Evolutionary conservation across 768 basidiomycete species (phyloP).

Genomic region (Leccinum variicolor): DNA sequence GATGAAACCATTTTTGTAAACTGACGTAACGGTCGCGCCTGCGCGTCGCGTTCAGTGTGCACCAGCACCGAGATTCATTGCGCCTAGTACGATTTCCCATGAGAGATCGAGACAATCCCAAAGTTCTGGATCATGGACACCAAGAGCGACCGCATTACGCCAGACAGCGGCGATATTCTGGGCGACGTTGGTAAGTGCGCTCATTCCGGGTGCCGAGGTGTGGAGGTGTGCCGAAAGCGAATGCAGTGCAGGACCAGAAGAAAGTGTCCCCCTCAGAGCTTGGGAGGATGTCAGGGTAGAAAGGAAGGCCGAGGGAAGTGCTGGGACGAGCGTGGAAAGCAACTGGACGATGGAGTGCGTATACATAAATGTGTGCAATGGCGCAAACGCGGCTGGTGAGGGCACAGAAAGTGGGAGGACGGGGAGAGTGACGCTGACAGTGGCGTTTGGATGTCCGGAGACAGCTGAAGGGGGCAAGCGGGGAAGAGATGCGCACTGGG

Average conservation of each 20-base stretch:
- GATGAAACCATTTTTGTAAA: constrained; percentile 19
- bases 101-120: constrained; percentile 67
- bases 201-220: constrained; percentile 40
- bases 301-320: constrained; percentile 27
- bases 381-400: constrained; percentile 56
- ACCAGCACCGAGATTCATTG: constrained; percentile 51
- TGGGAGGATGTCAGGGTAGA: constrained; percentile 30
- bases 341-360: constrained; percentile 52
- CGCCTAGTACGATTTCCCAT: constrained; percentile 65
- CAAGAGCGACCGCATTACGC: constrained; percentile 69
- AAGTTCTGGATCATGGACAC: constrained; percentile 58
- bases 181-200: constrained; percentile 47
- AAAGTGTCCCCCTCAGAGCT: constrained; percentile 38
- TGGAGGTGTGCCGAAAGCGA: constrained; percentile 52
- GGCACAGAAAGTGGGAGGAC: constrained; percentile 63
- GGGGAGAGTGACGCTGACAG: constrained; percentile 46
- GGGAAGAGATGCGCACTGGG: constrained; percentile 65
- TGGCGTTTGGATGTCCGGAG: constrained; percentile 31
- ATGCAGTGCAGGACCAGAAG: constrained; percentile 51
- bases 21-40: constrained; percentile 16
- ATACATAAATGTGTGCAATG: constrained; percentile 65
- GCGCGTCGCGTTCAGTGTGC: constrained; percentile 25
- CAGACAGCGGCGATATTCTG: constrained; percentile 61
- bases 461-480: constrained; percentile 41
- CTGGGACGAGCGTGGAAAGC: constrained; percentile 45